Base-by-base conservation (phyloP, 148 eudicot species). In the Chenopodium berlandieri region DNA sequence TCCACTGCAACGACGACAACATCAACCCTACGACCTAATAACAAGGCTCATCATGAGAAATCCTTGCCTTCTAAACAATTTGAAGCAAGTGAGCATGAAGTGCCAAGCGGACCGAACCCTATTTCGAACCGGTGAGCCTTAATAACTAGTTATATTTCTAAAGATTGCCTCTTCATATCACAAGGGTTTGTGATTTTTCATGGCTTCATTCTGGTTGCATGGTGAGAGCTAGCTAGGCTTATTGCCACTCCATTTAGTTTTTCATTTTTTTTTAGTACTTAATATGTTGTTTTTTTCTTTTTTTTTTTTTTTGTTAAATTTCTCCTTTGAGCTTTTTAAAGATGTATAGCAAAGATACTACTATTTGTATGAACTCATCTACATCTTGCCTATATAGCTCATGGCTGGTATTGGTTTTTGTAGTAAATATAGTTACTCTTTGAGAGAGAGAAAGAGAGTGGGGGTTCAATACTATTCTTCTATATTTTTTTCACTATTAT, bases 41-140 rank as follows among this genome's bases (percentile, higher is more conserved):
- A 78, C 40, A 71, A 78, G 54, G 67, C 77, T 7, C 73, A 71
- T 73, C 79, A 77, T 63, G 82, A 74, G 19, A 84, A 68, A 63
- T 77, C 71, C 12, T 72, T 71, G 54, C 81, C 86, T 65, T 84
- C 86, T 37, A 83, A 84, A 32, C 85, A 89, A 74, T 90, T 92
- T 67, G 88, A 83, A 81, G 89, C 80, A 8, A 82, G 78, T 23
- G 91, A 89, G 23, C 98, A 94, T 83, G 98, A 92, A 87, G 98
- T 94, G 75, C 98, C 98, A 9, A 91, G 94, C 52, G 98, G 98
- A 23, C 97, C 98, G 12, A 94, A 94, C 86, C 98, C 98, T 16
- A 92, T 92, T 54, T 88, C 91, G 7, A 94, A 94, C 83, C 82
- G 92, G 89, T 92, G 87, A 88, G 80, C 65, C 76, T 58, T 56